Base-by-base conservation (phyloP, 139 green algal species). In the Chlamydomonas sp. region DNA sequence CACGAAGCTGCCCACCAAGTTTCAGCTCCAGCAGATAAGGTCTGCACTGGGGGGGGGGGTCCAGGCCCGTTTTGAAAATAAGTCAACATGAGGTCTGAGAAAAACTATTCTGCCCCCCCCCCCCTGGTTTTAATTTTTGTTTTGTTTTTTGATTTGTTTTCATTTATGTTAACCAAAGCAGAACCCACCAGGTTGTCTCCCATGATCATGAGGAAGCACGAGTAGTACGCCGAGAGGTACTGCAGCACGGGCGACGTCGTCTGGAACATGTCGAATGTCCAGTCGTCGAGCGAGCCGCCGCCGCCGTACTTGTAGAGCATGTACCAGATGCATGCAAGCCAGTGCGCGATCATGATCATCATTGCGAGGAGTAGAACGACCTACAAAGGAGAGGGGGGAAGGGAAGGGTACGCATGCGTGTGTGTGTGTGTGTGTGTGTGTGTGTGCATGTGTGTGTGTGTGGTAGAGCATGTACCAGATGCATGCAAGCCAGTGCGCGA, bases 401-500 rank as follows among this genome's bases (percentile, higher is more conserved):
- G n/a, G n/a, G n/a, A n/a, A n/a, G n/a, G n/a, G n/a, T n/a, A n/a
- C n/a, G n/a, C n/a, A n/a, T n/a, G n/a, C n/a, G n/a, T n/a, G n/a
- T n/a, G n/a, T n/a, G n/a, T n/a, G n/a, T n/a, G n/a, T n/a, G n/a
- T n/a, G n/a, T n/a, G n/a, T n/a, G n/a, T n/a, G n/a, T n/a, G n/a
- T n/a, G n/a, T n/a, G n/a, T n/a, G n/a, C n/a, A n/a, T n/a, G n/a
- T n/a, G n/a, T n/a, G n/a, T n/a, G n/a, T n/a, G n/a, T n/a, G n/a
- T 68, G 59, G 50, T 63, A 72, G 49, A 77, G 28, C 48, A 72
- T 67, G 48, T 77, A 77, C 71, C 71, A 71, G 48, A 67, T 69
- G 66, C 79, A 85, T 20, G 71, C 73, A 20, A 81, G 73, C 79
- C 79, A 85, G 63, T 85, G 79, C 10, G 68, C 38, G 26, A 79